phyloP scores from a whole-genome alignment of 108 stramenopile species.

The Aurantiochytrium sp. region DNA sequence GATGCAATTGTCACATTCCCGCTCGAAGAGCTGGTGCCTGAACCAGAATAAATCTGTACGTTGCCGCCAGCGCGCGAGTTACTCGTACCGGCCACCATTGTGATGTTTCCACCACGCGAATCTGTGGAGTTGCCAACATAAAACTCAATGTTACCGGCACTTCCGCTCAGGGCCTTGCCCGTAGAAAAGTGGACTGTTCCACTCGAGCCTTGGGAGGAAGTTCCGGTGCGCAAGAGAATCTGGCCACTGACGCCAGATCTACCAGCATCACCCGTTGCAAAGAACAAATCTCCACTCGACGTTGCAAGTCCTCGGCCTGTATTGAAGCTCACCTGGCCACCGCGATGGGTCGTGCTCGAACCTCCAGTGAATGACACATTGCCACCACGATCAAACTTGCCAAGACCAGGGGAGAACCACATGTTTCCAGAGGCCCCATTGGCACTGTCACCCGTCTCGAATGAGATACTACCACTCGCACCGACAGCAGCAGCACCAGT shows the following conservation, averaged over 20 bases:
- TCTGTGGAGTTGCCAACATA: background rate
- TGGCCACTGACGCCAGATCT: background rate
- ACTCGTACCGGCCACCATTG: background rate
- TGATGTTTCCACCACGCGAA: background rate
- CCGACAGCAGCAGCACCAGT: background rate
- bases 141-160: background rate
- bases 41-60: background rate
- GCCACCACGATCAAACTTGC: background rate
- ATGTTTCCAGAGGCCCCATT: background rate
- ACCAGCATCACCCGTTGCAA: background rate
- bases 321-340: background rate
- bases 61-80: background rate
- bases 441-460: background rate
- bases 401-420: background rate
- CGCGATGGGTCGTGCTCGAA: background rate
- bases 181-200: background rate
- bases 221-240: background rate
- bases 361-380: background rate
- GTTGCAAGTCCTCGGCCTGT: background rate
- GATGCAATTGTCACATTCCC: conserved; percentile 23
- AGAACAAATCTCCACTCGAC: background rate
- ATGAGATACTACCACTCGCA: background rate
- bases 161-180: background rate
- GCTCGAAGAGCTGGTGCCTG: background rate
- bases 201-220: background rate